These are phyloP conservation scores for Pulveroboletus frians DNA, from an alignment of 768 basidiomycete genomes.

Conservation along the genomic window DNA sequence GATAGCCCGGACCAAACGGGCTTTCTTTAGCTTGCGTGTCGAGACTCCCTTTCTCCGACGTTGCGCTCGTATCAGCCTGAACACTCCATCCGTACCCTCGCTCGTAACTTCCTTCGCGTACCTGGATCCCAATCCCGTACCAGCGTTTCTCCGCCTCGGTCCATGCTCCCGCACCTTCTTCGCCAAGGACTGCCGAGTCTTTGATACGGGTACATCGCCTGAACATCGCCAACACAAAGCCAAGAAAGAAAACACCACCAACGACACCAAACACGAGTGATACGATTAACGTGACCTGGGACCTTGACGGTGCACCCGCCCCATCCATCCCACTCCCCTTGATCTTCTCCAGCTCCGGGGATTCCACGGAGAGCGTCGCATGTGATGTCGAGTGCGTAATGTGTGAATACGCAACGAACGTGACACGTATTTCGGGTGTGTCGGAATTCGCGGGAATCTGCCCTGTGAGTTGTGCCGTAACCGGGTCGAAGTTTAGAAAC, in stretches of 20 bases:
- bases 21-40: slow-evolving; percentile 21
- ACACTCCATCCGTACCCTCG: slow-evolving; percentile 30
- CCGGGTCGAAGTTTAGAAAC: slow-evolving; percentile 52
- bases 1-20: slow-evolving; percentile 11
- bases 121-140: slow-evolving; percentile 50
- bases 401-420: slow-evolving; percentile 64
- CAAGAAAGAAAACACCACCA: slow-evolving; percentile 53
- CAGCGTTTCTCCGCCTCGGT: slow-evolving; percentile 63
- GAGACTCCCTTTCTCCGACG: slow-evolving; percentile 31
- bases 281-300: slow-evolving; percentile 51
- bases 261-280: slow-evolving; percentile 58
- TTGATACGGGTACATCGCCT: slow-evolving; percentile 52
- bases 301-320: slow-evolving; percentile 41
- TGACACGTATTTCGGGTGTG: slow-evolving; percentile 40
- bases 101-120: slow-evolving; percentile 11
- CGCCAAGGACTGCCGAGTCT: slow-evolving; percentile 56
- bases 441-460: slow-evolving; percentile 46
- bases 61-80: slow-evolving; percentile 24
- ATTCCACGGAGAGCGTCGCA: slow-evolving; percentile 49
- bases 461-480: slow-evolving; percentile 46
- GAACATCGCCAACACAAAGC: slow-evolving; percentile 49
- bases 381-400: slow-evolving; percentile 70
- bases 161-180: slow-evolving; percentile 54
- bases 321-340: slow-evolving; percentile 30
- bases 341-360: slow-evolving; percentile 35